Evolutionary conservation across 2,329 filamentous ascomycete genomes (phyloP), one percentile per base, ranked within the genome.

Genomic region (Eutypa lata): DNA sequence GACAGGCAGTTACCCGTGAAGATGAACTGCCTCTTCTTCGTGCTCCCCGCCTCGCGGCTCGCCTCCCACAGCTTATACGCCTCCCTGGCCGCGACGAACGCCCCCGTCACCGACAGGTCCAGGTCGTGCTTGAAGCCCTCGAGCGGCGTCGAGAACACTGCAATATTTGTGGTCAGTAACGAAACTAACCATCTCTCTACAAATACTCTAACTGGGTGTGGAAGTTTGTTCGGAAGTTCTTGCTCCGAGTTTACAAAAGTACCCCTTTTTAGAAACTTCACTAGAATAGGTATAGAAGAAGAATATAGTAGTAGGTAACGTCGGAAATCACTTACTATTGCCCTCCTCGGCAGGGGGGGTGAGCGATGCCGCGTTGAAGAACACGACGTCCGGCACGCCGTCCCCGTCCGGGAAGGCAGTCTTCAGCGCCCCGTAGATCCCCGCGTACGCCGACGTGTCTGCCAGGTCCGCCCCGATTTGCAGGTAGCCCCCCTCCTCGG

Each of bases 401-500:
- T 37, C 48, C 8, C 40, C 21, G n/a, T n/a, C n/a, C n/a, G n/a
- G n/a, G n/a, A 50, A 2, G 11, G 37, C 18, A 21, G 43, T 37
- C n/a, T 8, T 21, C n/a, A 50, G n/a, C 6, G 18, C 18, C 33
- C 11, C 13, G 37, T 37, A 49, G 28, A 49, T 49, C n/a, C 47
- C 35, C 21, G 13, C 16, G 37, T 50, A 50, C 22, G 38, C 48
- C 7, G 28, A 16, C 11, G 37, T 14, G 22, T 50, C 48, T 24
- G 48, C 7, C 24, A 50, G 37, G 37, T 43, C 48, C 43, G 52
- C 43, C 50, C 38, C 13, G 31, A 47, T n/a, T 42, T 40, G 21
- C 47, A 48, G 48, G 50, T 47, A 19, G 43, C 50, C n/a, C n/a
- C n/a, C n/a, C n/a, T n/a, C 22, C 35, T 47, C 45, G 45, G 45